Evolutionary conservation across 2,329 filamentous ascomycete genomes (phyloP), one percentile per base, ranked within the genome.

Genomic region (Cladosporium sp.): DNA sequence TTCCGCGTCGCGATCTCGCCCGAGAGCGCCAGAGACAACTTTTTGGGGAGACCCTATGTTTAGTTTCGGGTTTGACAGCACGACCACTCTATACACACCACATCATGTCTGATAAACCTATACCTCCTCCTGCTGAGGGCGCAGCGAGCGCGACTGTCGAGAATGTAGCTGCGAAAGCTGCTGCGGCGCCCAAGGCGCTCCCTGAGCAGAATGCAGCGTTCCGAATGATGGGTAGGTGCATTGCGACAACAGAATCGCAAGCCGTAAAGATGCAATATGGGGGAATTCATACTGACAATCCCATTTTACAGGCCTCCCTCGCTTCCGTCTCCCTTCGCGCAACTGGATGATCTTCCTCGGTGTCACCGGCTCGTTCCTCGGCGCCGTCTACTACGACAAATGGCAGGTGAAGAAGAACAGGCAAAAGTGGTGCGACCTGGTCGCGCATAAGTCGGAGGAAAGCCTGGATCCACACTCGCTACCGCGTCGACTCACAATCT

Each of bases 271-370:
- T 51, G 46, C 43, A 18, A 26, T 48, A 8, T 26, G 30, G 18
- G 26, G 5, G 6, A 2, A 23, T 8, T 26, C 3, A 28, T 25
- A 36, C 51, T 65, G 39, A 46, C 39, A 58, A 66, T 30, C 32
- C 25, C 23, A 30, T 43, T 5, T 8, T 14, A 58, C 48, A 89
- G 94, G 94, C 65, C 82, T 99, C 66, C 94, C 94, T 59, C 91
- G 89, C 70, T 86, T 97, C 67, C 90, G 91, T 66, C 87, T 99
- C 21, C 95, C 95, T 8, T 98, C 94, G 21, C 91, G 95, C 67
- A 98, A 98, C 78, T 99, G 95, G 95, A 88, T 95, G 80, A 97
- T 99, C 74, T 99, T 99, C 81, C 88, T 93, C 79, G 84, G 90
- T 56, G 78, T 98, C 64, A 89, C 90, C 13, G 89, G 89, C 62